Conservation (phyloP, 1,284 basidiomycete species). For the Apiotrichum veenhuisii region DNA sequence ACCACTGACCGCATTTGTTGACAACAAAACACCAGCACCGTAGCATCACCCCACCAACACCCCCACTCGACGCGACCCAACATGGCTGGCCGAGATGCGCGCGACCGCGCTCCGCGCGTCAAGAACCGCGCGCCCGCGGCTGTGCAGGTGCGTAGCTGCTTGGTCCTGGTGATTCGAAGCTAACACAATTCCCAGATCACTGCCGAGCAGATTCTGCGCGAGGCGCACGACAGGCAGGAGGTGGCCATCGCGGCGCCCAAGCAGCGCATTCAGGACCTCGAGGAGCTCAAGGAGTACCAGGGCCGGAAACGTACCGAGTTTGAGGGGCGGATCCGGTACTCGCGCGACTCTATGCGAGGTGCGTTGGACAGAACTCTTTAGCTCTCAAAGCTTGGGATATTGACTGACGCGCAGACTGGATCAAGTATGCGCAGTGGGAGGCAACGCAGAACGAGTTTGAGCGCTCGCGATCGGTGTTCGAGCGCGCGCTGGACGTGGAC, state of each 20-base stretch:
- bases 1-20: constrained; percentile 8
- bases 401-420: constrained; percentile 52
- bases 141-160: constrained; percentile 63
- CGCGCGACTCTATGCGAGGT: constrained; percentile 55
- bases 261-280: constrained; percentile 92
- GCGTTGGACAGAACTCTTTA: constrained; percentile 11
- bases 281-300: constrained; percentile 93
- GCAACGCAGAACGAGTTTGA: constrained; percentile 96
- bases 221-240: constrained; percentile 98
- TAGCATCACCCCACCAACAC: neutral
- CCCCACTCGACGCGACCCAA: constrained; percentile 5
- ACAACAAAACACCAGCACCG: neutral
- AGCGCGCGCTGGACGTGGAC: constrained; percentile 94
- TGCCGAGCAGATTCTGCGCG: constrained; percentile 93
- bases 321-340: constrained; percentile 89
- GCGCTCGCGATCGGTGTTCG: constrained; percentile 87
- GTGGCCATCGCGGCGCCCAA: constrained; percentile 83
- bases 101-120: constrained; percentile 60
- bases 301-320: constrained; percentile 94
- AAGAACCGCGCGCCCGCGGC: constrained; percentile 92
- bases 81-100: constrained; percentile 43
- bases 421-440: constrained; percentile 65
- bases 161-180: neutral
- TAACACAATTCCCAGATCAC: constrained; percentile 64
- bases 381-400: neutral